Evolutionary conservation across 2,329 filamentous ascomycete species (phyloP).

Genomic region (Cytospora piceicola): DNA sequence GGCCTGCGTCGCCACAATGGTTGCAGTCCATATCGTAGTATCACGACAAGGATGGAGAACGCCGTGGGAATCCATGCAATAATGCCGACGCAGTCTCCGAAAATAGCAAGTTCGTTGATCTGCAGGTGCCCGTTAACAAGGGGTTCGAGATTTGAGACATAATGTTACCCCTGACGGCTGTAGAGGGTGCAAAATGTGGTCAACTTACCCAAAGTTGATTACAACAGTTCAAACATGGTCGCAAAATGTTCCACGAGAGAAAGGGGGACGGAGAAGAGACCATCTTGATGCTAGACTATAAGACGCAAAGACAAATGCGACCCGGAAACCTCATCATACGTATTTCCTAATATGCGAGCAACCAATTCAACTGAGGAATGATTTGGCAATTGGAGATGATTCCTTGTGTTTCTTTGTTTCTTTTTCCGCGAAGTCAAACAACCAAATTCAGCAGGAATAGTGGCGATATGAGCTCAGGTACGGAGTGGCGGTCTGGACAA

Average conservation of each 20-base stretch:
- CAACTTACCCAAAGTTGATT: conserved; percentile 26
- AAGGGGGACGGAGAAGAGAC: conserved; percentile 15
- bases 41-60: conserved; percentile 37
- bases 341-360: conserved; percentile 7
- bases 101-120: conserved; percentile 29
- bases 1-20: conserved; percentile 41
- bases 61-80: conserved; percentile 40
- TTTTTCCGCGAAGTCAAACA: background rate
- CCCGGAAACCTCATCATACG: conserved; percentile 10
- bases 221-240: conserved; percentile 29
- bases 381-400: background rate
- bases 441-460: conserved; percentile 10
- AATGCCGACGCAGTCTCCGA: conserved; percentile 40
- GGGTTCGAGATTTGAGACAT: background rate
- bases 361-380: background rate
- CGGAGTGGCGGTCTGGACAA: conserved; percentile 29
- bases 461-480: conserved; percentile 5
- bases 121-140: conserved; percentile 25
- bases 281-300: conserved; percentile 11
- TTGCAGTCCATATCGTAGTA: conserved; percentile 39
- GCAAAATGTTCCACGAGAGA: conserved; percentile 28
- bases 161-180: background rate
- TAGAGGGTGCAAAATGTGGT: background rate
- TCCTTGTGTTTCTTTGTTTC: background rate
- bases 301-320: background rate